Evolutionary conservation across 345 rosid genomes (phyloP).

Genomic region (Populus tremula): DNA sequence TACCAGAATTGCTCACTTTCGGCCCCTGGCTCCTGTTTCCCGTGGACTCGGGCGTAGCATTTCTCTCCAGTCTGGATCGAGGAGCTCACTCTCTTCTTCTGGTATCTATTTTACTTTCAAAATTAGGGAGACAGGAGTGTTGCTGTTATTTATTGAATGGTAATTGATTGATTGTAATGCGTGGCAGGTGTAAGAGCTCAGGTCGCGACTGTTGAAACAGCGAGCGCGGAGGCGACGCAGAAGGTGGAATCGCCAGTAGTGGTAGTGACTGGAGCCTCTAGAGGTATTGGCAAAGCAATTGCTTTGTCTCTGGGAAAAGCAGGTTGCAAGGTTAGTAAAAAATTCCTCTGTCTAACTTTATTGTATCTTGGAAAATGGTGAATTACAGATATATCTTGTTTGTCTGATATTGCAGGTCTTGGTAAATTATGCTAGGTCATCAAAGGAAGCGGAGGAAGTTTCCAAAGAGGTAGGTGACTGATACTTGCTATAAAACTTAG

Average conservation of each 20-base stretch:
- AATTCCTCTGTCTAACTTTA: background rate
- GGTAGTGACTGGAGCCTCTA: constrained; percentile 92
- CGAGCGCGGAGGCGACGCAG: constrained; percentile 37
- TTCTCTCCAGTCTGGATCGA: constrained; percentile 43
- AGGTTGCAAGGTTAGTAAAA: constrained; percentile 34
- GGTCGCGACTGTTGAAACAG: constrained; percentile 53
- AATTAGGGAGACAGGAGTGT: background rate
- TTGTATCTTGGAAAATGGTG: background rate
- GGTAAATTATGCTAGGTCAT: constrained; percentile 91
- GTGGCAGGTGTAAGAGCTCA: constrained; percentile 68
- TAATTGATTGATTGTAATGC: background rate
- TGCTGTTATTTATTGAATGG: background rate
- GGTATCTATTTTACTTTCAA: constrained; percentile 36
- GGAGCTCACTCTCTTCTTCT: constrained; percentile 42
- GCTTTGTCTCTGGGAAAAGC: constrained; percentile 92
- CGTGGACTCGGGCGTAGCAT: constrained; percentile 29
- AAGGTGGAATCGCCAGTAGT: constrained; percentile 79
- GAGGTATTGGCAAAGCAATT: constrained; percentile 94
- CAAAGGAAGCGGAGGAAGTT: constrained; percentile 96
- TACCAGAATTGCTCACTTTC: constrained; percentile 38
- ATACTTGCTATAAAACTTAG: too few species aligned
- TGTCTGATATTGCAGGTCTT: constrained; percentile 53
- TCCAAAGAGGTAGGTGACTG: constrained; percentile 56
- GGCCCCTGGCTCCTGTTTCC: constrained; percentile 47
- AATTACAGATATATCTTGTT: background rate